These are phyloP conservation scores for Venturia oleaginea DNA, from an alignment of 2,329 filamentous ascomycete genomes.

Conservation along the genomic window DNA sequence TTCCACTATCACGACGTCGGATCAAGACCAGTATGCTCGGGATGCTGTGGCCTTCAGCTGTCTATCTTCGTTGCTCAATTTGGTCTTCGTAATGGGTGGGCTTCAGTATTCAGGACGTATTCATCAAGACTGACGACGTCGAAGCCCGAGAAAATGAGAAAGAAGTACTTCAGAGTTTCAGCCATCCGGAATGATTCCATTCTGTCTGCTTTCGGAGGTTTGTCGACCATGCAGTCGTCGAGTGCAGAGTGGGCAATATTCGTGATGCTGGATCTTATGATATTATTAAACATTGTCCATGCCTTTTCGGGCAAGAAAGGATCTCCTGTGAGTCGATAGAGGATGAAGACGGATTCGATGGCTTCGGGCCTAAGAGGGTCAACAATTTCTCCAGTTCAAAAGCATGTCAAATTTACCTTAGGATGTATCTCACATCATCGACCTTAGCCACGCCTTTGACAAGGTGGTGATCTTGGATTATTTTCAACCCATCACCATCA, in stretches of 20 bases:
- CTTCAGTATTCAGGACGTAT: too few relatives aligned
- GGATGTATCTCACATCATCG: slow-evolving; percentile 32
- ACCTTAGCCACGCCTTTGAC: slow-evolving; percentile 21
- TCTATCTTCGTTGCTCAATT: too few relatives aligned
- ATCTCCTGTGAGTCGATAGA: slow-evolving; percentile 51
- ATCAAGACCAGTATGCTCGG: too few relatives aligned
- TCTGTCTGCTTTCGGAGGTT: slow-evolving; percentile 31
- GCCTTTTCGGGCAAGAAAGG: slow-evolving; percentile 35
- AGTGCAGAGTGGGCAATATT: slow-evolving; percentile 18
- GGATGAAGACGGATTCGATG: slow-evolving; percentile 52
- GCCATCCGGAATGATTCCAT: slow-evolving; percentile 46
- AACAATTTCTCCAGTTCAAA: not conserved
- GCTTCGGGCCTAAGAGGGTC: slow-evolving; percentile 39
- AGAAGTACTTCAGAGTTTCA: too few relatives aligned
- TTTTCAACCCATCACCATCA: not conserved
- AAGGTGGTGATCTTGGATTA: not conserved
- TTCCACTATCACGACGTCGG: too few relatives aligned
- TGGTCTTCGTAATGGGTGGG: too few relatives aligned
- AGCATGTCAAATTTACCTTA: slow-evolving; percentile 35
- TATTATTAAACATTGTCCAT: slow-evolving; percentile 42
- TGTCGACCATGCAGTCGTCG: slow-evolving; percentile 29
- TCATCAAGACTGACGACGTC: too few relatives aligned
- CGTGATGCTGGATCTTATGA: slow-evolving; percentile 26
- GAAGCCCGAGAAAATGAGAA: too few relatives aligned
- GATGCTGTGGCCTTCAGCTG: too few relatives aligned